These are phyloP conservation scores for Colletotrichum sp. DNA, from an alignment of 2,329 filamentous ascomycete genomes.

Conservation along the genomic window DNA sequence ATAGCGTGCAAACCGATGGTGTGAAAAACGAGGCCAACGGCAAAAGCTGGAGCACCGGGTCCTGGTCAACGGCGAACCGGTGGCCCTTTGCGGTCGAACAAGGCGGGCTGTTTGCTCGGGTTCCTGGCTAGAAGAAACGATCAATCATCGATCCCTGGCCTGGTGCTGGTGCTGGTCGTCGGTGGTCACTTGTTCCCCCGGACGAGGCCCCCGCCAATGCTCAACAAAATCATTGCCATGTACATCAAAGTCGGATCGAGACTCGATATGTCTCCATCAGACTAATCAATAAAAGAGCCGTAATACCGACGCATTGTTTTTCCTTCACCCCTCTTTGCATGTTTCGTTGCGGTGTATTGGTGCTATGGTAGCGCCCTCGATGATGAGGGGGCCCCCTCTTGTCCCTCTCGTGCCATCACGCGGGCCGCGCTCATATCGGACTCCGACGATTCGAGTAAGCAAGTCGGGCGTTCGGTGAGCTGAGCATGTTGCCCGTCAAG, in stretches of 20 bases:
- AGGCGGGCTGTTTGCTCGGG: not conserved
- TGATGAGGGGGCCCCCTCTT: not conserved
- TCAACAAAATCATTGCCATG: conserved; percentile 7
- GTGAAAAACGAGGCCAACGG: not conserved
- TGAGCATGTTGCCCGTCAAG: not conserved
- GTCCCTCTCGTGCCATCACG: not conserved
- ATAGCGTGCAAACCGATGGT: not conserved
- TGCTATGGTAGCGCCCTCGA: not conserved
- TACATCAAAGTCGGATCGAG: not conserved
- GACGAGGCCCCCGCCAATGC: conserved; percentile 1
- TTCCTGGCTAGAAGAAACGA: not conserved
- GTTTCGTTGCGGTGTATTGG: not conserved
- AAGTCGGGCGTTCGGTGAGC: not conserved
- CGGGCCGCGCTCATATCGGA: not conserved
- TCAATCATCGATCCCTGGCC: not conserved
- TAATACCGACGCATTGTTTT: not conserved
- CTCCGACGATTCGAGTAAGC: conserved; percentile 1
- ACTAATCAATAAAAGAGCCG: not conserved
- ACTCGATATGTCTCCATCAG: not conserved
- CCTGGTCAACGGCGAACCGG: not conserved
- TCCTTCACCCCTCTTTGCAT: not conserved
- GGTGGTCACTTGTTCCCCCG: not conserved
- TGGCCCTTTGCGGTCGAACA: not conserved
- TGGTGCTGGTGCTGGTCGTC: not conserved
- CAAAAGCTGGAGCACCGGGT: not conserved